Conservation (phyloP, 2,329 filamentous ascomycete species). For the Arachnomyces sp. region DNA sequence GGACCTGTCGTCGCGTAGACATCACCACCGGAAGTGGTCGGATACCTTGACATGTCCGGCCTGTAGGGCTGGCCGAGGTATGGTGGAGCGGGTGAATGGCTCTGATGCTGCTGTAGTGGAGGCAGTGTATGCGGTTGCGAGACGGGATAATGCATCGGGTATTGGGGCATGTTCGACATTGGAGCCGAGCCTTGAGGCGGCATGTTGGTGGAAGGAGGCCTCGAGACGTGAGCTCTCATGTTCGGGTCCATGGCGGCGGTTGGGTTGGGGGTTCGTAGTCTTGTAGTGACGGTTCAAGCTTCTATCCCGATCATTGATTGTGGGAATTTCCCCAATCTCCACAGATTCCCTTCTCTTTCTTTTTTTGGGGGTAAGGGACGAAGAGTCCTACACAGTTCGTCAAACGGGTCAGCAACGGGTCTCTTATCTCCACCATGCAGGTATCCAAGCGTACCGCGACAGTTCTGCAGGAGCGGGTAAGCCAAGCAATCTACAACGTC, state of each 20-base stretch:
- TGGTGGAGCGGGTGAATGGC: constrained; percentile 35
- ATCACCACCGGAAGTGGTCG: constrained; percentile 32
- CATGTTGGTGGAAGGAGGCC: constrained; percentile 37
- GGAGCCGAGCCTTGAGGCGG: constrained; percentile 37
- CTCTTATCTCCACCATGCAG: no score
- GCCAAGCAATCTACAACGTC: no score
- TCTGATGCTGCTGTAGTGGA: constrained; percentile 39
- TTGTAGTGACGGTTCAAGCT: no score
- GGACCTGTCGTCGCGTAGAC: constrained; percentile 36
- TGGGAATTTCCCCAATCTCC: not conserved
- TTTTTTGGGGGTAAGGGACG: not conserved
- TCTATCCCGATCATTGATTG: no score
- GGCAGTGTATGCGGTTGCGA: constrained; percentile 38
- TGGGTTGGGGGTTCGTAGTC: constrained; percentile 4
- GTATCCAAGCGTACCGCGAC: no score
- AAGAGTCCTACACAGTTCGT: no score
- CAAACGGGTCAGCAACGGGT: no score
- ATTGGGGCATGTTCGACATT: constrained; percentile 40
- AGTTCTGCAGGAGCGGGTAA: no score
- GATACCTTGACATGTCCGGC: constrained; percentile 36
- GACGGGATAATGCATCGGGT: constrained; percentile 38
- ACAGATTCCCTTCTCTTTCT: constrained; percentile 1
- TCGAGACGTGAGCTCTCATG: constrained; percentile 35
- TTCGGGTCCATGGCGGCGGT: constrained; percentile 33
- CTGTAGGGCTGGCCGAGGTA: constrained; percentile 36